A percentile compares a stretch with the other conserved stretches of the same genome.
Evolutionary conservation across 805 yeast species (phyloP).

Genomic region (Starmerella riodocensis): DNA sequence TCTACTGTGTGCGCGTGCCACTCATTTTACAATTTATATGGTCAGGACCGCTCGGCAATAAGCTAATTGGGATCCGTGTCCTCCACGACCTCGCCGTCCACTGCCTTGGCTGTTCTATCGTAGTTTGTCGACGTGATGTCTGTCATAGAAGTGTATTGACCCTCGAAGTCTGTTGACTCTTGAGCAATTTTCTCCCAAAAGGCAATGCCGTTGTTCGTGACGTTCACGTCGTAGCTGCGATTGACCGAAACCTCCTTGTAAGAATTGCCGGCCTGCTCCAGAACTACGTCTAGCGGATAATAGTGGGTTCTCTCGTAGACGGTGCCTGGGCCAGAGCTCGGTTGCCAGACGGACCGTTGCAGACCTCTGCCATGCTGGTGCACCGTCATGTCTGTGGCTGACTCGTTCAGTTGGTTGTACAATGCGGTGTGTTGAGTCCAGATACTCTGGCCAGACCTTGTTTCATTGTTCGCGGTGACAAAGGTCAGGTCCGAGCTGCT

Average conservation of each 20-base stretch:
- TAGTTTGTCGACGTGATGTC: slow-evolving; percentile 4
- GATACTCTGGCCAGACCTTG: background rate
- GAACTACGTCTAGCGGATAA: slow-evolving; percentile 2
- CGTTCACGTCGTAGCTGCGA: slow-evolving; percentile 7
- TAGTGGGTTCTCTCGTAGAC: slow-evolving; percentile 4
- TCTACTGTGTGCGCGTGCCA: no score
- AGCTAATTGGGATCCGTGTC: background rate
- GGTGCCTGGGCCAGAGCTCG: slow-evolving; percentile 2
- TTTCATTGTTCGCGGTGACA: background rate
- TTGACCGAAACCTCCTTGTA: background rate
- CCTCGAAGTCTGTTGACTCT: background rate
- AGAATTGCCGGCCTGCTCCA: background rate
- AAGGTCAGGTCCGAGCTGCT: slow-evolving; percentile 4
- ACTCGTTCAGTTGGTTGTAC: slow-evolving; percentile 4
- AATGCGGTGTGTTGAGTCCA: slow-evolving; percentile 5
- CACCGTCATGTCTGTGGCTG: background rate
- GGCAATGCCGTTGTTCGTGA: background rate
- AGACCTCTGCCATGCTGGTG: slow-evolving; percentile 4
- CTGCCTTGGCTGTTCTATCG: slow-evolving; percentile 8
- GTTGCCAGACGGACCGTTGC: background rate
- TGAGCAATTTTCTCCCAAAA: slow-evolving; percentile 5
- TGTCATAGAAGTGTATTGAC: background rate
- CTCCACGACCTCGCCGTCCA: slow-evolving; percentile 2
- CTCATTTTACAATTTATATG: no score
- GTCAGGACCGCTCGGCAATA: no score